Conservation (phyloP, 2,329 filamentous ascomycete species). For the Penicillium polonicum region DNA sequence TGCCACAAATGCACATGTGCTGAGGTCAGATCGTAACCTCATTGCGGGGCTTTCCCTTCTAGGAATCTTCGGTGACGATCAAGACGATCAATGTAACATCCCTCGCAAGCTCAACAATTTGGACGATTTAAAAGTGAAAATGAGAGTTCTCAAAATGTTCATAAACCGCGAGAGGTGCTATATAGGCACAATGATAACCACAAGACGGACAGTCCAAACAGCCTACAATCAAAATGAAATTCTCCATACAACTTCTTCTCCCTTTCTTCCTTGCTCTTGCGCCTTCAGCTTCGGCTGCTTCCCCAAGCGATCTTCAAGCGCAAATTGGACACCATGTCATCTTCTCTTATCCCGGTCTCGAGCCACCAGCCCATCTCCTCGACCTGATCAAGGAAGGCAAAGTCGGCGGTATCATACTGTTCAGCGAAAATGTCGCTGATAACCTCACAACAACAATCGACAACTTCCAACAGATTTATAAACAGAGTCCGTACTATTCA, state of each 20-base stretch:
- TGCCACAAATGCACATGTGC: neutral
- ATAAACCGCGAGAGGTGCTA: neutral
- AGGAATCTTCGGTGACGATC: conserved; percentile 9
- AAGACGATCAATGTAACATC: conserved; percentile 17
- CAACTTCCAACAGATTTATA: conserved; percentile 26
- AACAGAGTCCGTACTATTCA: conserved; percentile 18
- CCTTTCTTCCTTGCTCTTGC: neutral
- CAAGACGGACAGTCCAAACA: neutral
- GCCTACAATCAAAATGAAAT: conserved; percentile 5
- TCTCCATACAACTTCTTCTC: conserved; percentile 1
- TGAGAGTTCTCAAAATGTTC: neutral
- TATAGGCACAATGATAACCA: neutral
- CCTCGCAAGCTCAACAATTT: neutral
- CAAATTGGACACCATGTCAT: conserved; percentile 32
- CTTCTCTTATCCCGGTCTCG: conserved; percentile 32
- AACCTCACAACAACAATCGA: conserved; percentile 24
- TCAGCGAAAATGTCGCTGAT: conserved; percentile 30
- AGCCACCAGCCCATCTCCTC: conserved; percentile 27
- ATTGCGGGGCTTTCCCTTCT: neutral
- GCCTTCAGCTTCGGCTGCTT: neutral
- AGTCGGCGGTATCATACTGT: conserved; percentile 35
- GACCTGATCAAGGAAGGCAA: conserved; percentile 28
- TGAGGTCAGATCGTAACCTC: conserved; percentile 8
- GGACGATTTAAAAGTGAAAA: neutral
- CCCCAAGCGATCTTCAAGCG: conserved; percentile 6